These are phyloP conservation scores for Clarireedia sp. DNA, from an alignment of 2,329 filamentous ascomycete genomes.

Conservation along the genomic window DNA sequence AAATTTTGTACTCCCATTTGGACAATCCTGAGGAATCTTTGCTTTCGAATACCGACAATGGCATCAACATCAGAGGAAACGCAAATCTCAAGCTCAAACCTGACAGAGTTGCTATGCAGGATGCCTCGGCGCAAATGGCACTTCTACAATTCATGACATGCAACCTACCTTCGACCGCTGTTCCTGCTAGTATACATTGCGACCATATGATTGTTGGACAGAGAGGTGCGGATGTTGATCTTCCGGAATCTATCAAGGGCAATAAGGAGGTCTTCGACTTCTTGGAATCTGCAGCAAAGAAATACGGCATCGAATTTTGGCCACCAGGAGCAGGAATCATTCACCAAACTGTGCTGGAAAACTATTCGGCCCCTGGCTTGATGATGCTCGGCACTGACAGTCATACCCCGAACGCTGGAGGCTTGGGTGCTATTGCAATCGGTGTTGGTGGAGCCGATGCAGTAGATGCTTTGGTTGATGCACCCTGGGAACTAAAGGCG, in stretches of 20 bases:
- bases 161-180: conserved; percentile 77
- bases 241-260: conserved; percentile 75
- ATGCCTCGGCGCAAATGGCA: conserved; percentile 97
- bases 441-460: conserved; percentile 96
- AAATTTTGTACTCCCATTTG: conserved; percentile 95
- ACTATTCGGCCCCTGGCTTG: conserved; percentile 90
- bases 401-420: conserved; percentile 95
- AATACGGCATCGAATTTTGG: conserved; percentile 94
- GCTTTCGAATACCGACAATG: conserved; percentile 74
- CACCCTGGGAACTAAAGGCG: conserved; percentile 95
- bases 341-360: conserved; percentile 95
- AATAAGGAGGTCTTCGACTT: conserved; percentile 99
- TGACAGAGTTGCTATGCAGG: conserved; percentile 97
- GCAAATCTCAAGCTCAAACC: conserved; percentile 96
- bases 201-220: conserved; percentile 98
- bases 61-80: conserved; percentile 72
- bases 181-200: conserved; percentile 96
- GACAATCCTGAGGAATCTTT: conserved; percentile 85
- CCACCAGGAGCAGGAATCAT: conserved; percentile 90
- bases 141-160: conserved; percentile 98
- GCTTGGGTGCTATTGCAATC: conserved; percentile 86
- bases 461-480: conserved; percentile 91
- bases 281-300: conserved; percentile 82
- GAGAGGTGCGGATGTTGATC: conserved; percentile 77
- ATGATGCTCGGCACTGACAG: conserved; percentile 99